Conservation (phyloP, 345 rosid species). For the Hibiscus tridactylites region DNA sequence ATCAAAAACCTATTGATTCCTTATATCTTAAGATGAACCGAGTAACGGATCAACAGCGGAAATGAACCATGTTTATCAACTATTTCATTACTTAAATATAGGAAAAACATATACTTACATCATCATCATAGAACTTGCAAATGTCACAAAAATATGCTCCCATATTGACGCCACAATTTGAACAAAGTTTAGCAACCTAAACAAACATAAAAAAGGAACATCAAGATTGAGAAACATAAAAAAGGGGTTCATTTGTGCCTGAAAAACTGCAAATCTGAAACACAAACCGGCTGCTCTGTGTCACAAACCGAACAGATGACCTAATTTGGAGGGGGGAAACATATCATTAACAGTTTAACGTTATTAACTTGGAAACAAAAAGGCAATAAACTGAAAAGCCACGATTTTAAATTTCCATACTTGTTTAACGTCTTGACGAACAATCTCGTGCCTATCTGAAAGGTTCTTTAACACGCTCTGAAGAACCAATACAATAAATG, state of each 20-base stretch:
- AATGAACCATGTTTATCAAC: slow-evolving; percentile 4
- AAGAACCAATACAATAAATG: slow-evolving; percentile 10
- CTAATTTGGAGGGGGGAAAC: slow-evolving; percentile 21
- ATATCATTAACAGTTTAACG: neutral
- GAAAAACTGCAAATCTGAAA: slow-evolving; percentile 11
- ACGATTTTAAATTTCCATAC: slow-evolving; percentile 25
- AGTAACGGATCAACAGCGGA: neutral
- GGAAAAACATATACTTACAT: slow-evolving; percentile 35
- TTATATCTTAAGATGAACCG: neutral
- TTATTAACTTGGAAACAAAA: neutral
- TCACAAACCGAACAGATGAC: slow-evolving; percentile 89
- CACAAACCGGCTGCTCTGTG: slow-evolving; percentile 87
- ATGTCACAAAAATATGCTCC: slow-evolving; percentile 87
- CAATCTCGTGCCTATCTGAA: slow-evolving; percentile 64
- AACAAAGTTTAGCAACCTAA: slow-evolving; percentile 69
- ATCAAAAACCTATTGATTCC: slow-evolving; percentile 1
- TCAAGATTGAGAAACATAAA: neutral
- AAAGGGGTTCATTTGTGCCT: neutral
- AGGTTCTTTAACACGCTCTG: slow-evolving; percentile 59
- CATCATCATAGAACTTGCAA: slow-evolving; percentile 91
- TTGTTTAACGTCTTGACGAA: slow-evolving; percentile 72
- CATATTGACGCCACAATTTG: slow-evolving; percentile 97
- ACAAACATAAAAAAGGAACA: slow-evolving; percentile 4
- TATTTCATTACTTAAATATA: neutral
- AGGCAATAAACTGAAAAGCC: neutral